A percentile compares a stretch with the other conserved stretches of the same genome.
Conservation (phyloP, 2,329 filamentous ascomycete genomes). For the Lecanicillium sp. region DNA sequence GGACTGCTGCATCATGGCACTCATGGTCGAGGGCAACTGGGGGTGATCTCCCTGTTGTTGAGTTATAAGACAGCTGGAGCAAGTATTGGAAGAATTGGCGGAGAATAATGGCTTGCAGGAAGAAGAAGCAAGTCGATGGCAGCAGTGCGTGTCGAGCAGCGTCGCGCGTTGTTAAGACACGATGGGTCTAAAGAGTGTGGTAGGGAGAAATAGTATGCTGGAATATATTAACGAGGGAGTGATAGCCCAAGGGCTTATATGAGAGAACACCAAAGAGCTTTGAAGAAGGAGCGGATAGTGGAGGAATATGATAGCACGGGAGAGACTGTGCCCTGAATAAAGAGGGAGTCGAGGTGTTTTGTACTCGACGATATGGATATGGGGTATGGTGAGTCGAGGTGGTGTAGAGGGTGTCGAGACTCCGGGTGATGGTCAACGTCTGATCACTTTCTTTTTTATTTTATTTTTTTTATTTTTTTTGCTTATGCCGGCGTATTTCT, state of each 20-base stretch:
- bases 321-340: slow-evolving; percentile 14
- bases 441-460: slow-evolving; percentile 10
- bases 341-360: slow-evolving; percentile 19
- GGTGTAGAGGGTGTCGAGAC: slow-evolving; percentile 9
- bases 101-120: slow-evolving; percentile 5
- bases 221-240: slow-evolving; percentile 13
- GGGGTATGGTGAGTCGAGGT: slow-evolving; percentile 3
- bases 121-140: not conserved
- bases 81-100: not conserved
- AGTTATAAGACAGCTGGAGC: slow-evolving; percentile 16
- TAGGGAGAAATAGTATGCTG: slow-evolving; percentile 9
- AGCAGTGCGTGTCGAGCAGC: not conserved
- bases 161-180: slow-evolving; percentile 4
- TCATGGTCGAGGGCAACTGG: slow-evolving; percentile 3
- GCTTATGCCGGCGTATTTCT: slow-evolving; percentile 9
- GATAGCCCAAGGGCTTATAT: slow-evolving; percentile 4
- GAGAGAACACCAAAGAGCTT: no score
- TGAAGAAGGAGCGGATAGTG: slow-evolving; percentile 12
- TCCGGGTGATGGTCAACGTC: slow-evolving; percentile 7
- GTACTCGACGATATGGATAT: slow-evolving; percentile 13
- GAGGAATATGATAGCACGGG: slow-evolving; percentile 7
- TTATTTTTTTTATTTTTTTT: slow-evolving; percentile 7
- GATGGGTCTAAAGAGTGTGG: slow-evolving; percentile 11
- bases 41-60: not conserved
- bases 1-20: slow-evolving; percentile 13